phyloP scores from a whole-genome alignment of 2,329 filamentous ascomycete species.

The Sclerotinia trifoliorum region DNA sequence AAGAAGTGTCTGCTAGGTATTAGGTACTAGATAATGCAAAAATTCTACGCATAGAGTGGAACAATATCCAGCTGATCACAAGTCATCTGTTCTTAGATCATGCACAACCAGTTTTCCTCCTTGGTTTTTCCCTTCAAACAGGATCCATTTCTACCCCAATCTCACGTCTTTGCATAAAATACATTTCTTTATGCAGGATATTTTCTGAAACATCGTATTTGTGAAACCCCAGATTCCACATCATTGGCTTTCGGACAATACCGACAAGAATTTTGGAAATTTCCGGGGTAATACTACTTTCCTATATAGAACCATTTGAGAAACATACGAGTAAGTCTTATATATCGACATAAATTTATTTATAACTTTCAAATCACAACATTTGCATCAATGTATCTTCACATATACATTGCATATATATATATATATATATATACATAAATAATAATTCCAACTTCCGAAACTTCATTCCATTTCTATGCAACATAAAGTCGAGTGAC shows the following conservation, averaged over 20 bases:
- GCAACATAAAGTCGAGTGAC: neutral
- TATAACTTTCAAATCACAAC: neutral
- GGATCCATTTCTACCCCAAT: neutral
- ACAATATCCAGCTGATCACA: conserved; percentile 11
- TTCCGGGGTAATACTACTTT: conserved; percentile 1
- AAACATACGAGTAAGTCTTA: too few species aligned
- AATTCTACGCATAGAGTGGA: neutral
- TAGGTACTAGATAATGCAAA: neutral
- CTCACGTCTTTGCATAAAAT: conserved; percentile 1
- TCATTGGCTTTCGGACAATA: conserved; percentile 8
- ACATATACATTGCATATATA: too few species aligned
- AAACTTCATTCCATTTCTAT: neutral
- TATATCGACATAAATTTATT: neutral
- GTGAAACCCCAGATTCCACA: neutral
- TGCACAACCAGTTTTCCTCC: neutral
- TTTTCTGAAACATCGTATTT: conserved; percentile 9
- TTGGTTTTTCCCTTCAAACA: neutral
- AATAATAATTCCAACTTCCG: neutral
- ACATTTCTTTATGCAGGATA: neutral
- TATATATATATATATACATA: too few species aligned
- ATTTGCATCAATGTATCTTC: neutral
- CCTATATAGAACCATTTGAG: too few species aligned
- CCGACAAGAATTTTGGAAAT: neutral
- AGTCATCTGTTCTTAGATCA: conserved; percentile 1
- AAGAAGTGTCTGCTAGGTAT: too few species aligned